A percentile compares a stretch with the other conserved stretches of the same genome.
Conservation (phyloP, 805 yeast genomes). For the Yarrowia sp. region DNA sequence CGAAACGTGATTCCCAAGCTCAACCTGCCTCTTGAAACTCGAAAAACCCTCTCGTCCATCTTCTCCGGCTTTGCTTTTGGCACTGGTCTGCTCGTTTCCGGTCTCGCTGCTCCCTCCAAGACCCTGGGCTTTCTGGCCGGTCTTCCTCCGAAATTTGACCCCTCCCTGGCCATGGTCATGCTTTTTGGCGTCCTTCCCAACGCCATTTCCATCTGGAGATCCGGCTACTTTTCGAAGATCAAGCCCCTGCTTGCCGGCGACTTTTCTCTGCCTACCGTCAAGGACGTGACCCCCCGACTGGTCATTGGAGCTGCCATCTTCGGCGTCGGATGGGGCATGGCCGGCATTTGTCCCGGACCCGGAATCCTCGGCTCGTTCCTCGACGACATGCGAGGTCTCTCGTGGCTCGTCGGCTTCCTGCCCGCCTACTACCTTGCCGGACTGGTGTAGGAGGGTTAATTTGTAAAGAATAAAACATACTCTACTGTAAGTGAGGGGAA, state of each 20-base stretch:
- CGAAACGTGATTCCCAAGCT: conserved; percentile 4
- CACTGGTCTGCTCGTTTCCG: conserved; percentile 5
- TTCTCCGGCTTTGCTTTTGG: conserved; percentile 13
- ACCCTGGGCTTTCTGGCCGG: conserved; percentile 4
- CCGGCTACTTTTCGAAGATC: conserved; percentile 8
- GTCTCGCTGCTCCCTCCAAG: conserved; percentile 9
- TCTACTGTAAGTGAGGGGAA: no score
- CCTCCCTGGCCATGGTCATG: conserved; percentile 1
- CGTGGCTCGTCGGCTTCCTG: conserved; percentile 2
- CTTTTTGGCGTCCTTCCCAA: not conserved
- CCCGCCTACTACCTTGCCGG: conserved; percentile 3
- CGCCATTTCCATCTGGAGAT: not conserved
- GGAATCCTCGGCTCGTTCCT: conserved; percentile 3
- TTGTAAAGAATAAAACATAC: not conserved
- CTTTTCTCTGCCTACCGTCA: not conserved
- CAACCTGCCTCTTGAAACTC: not conserved
- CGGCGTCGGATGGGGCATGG: conserved; percentile 18
- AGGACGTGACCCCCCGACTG: conserved; percentile 4
- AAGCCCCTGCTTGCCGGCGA: conserved; percentile 1
- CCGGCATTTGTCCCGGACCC: conserved; percentile 1
- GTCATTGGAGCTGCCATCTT: conserved; percentile 8
- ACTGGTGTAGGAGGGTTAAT: not conserved
- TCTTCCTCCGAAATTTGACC: not conserved
- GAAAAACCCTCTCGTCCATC: not conserved
- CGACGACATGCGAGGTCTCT: not conserved